Evolutionary conservation across 2,329 filamentous ascomycete genomes (phyloP).

Genomic region (Xylariales sp.): DNA sequence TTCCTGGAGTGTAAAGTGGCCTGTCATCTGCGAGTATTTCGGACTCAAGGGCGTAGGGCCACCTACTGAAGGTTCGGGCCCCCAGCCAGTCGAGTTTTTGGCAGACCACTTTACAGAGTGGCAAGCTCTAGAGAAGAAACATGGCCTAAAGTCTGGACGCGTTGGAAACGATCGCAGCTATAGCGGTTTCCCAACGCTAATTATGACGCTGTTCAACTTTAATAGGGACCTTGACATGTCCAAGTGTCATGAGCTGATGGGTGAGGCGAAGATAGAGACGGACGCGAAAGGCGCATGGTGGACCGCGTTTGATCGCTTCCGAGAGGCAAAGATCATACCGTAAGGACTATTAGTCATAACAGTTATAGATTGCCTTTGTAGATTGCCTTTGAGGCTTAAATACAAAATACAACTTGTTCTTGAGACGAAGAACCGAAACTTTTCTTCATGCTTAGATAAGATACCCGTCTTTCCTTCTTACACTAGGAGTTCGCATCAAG

Average conservation of each 20-base stretch:
- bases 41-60: slow-evolving; percentile 30
- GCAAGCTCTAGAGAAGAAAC: slow-evolving; percentile 25
- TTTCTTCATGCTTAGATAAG: too few species aligned
- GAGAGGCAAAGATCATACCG: slow-evolving; percentile 26
- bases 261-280: slow-evolving; percentile 21
- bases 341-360: slow-evolving; percentile 10
- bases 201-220: slow-evolving; percentile 30
- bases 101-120: slow-evolving; percentile 25
- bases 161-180: slow-evolving; percentile 25
- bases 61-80: background rate
- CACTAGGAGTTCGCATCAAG: too few species aligned
- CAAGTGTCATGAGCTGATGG: slow-evolving; percentile 21
- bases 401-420: too few species aligned
- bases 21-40: slow-evolving; percentile 40
- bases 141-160: slow-evolving; percentile 24
- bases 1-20: slow-evolving; percentile 39
- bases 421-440: too few species aligned
- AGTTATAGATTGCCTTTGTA: background rate
- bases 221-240: slow-evolving; percentile 28
- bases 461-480: too few species aligned
- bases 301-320: slow-evolving; percentile 27
- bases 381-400: too few species aligned
- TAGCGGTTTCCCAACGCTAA: slow-evolving; percentile 24
- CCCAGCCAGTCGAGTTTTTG: slow-evolving; percentile 6
- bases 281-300: slow-evolving; percentile 24